Conservation (phyloP, 306 rosid genomes). For the Castanea mollissima region DNA sequence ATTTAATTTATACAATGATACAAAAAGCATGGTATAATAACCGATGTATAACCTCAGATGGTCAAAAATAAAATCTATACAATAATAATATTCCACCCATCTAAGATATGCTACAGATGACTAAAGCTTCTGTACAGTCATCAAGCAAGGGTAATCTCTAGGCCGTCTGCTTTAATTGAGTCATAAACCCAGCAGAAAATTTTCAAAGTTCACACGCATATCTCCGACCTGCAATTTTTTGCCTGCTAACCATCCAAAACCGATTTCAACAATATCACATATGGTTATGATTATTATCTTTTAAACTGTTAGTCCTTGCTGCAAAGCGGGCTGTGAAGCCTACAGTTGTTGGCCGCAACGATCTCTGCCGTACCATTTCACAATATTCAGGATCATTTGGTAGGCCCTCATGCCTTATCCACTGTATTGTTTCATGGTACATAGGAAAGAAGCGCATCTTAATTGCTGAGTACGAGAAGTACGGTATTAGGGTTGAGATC, state of each 20-base stretch:
- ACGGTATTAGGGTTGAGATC: constrained; percentile 70
- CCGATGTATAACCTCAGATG: constrained; percentile 25
- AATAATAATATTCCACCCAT: constrained; percentile 8
- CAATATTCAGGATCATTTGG: constrained; percentile 58
- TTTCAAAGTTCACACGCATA: constrained; percentile 10
- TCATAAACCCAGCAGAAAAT: not conserved
- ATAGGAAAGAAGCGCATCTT: constrained; percentile 84
- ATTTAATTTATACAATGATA: constrained; percentile 19
- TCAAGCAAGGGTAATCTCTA: constrained; percentile 19
- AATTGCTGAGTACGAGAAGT: constrained; percentile 64
- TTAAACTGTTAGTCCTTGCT: constrained; percentile 43
- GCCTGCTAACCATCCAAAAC: constrained; percentile 18
- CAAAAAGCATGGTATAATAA: constrained; percentile 19
- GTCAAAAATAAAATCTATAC: constrained; percentile 21
- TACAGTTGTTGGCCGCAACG: constrained; percentile 45
- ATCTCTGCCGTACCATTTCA: constrained; percentile 49
- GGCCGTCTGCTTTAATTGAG: constrained; percentile 19
- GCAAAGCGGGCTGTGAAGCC: constrained; percentile 85
- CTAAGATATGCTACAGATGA: constrained; percentile 21
- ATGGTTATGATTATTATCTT: constrained; percentile 25
- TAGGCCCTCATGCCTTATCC: constrained; percentile 68
- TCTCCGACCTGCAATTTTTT: constrained; percentile 17
- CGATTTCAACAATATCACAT: constrained; percentile 18
- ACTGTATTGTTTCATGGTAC: constrained; percentile 71
- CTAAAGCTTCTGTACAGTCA: constrained; percentile 22